Conservation (phyloP, 1,284 basidiomycete species). For the Veloporphyrellus conicus region DNA sequence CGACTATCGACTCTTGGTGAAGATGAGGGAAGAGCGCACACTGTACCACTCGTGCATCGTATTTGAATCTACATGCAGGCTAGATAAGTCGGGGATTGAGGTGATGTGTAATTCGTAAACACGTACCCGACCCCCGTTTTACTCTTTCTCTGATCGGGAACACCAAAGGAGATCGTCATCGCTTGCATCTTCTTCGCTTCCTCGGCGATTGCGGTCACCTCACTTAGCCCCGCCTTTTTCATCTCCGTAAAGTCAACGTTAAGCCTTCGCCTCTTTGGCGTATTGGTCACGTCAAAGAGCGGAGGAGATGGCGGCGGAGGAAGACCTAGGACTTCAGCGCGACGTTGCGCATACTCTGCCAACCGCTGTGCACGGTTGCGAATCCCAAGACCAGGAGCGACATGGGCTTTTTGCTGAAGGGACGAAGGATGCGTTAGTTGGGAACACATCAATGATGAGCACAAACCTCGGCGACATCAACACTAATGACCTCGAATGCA, state of each 20-base stretch:
- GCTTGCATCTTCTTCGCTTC: conserved; percentile 38
- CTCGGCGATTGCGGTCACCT: conserved; percentile 26
- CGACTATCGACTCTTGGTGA: conserved; percentile 6
- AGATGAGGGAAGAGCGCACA: conserved; percentile 43
- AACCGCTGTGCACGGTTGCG: conserved; percentile 63
- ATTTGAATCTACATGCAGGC: conserved; percentile 49
- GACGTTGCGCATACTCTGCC: conserved; percentile 58
- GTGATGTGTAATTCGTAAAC: conserved; percentile 1
- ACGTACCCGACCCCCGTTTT: conserved; percentile 45
- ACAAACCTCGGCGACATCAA: conserved; percentile 59
- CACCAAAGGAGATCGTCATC: conserved; percentile 45
- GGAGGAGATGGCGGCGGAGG: conserved; percentile 24
- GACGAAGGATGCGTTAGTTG: conserved; percentile 6
- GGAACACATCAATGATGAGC: neutral
- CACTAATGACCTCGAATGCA: conserved; percentile 63
- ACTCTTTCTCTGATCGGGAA: conserved; percentile 37
- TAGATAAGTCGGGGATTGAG: neutral
- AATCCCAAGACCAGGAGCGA: conserved; percentile 43
- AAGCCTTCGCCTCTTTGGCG: conserved; percentile 22
- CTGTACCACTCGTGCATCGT: conserved; percentile 46
- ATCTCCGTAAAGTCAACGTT: conserved; percentile 25
- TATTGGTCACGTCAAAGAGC: conserved; percentile 35
- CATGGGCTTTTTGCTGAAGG: conserved; percentile 44
- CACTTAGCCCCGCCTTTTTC: conserved; percentile 22
- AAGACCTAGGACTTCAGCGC: conserved; percentile 50